phyloP scores from a whole-genome alignment of 75 land plant genomes.

The Sequoia sempervirens region DNA sequence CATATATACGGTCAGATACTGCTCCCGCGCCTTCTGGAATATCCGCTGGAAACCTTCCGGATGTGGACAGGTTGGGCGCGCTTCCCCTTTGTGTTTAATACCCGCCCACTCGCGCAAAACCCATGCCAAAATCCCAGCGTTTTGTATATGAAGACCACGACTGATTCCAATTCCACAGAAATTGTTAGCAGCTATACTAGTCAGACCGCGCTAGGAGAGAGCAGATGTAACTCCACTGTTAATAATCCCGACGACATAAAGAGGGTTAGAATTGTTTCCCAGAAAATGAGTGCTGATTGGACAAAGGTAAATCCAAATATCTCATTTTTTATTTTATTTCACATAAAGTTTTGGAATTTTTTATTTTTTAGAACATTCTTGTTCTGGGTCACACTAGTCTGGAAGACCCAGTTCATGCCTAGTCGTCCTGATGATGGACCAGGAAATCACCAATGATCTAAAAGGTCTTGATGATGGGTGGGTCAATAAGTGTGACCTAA shows the following conservation, averaged over 20 bases:
- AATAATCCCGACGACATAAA: background rate
- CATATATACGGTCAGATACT: slow-evolving; percentile 56
- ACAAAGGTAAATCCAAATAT: background rate
- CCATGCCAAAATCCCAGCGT: slow-evolving; percentile 49
- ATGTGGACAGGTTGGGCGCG: slow-evolving; percentile 36
- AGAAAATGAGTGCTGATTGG: background rate
- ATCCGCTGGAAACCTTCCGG: slow-evolving; percentile 43
- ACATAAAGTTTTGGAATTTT: too few relatives aligned
- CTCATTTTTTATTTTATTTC: too few relatives aligned
- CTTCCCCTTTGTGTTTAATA: slow-evolving; percentile 70
- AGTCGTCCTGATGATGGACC: too few relatives aligned
- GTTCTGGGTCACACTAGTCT: too few relatives aligned
- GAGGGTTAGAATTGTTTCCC: background rate
- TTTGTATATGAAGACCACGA: slow-evolving; percentile 48
- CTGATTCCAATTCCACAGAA: background rate
- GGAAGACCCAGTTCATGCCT: too few relatives aligned
- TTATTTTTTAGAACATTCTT: too few relatives aligned
- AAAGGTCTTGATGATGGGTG: too few relatives aligned
- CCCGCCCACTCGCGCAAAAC: slow-evolving; percentile 35
- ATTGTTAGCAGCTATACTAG: background rate
- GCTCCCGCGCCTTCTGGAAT: slow-evolving; percentile 35
- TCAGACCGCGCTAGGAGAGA: background rate
- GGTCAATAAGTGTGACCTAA: too few relatives aligned
- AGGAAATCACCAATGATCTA: too few relatives aligned
- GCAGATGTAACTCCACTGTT: background rate